Evolutionary conservation across 352 stramenopile genomes (phyloP), one percentile per base, ranked within the genome.

Genomic region (Saprolegnia parasitica): DNA sequence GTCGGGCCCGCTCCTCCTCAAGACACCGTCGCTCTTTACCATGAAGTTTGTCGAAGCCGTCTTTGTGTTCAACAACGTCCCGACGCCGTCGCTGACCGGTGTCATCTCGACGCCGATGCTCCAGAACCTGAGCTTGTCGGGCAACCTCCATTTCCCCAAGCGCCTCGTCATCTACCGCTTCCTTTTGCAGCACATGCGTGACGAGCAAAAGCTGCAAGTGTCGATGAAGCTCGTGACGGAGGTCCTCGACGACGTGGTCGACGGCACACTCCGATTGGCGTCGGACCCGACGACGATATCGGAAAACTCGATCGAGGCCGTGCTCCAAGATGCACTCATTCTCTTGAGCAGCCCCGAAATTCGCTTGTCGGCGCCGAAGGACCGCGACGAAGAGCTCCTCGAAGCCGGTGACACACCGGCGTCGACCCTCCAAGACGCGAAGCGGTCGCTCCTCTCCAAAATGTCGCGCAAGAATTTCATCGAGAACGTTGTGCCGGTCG

Each of bases 21-120:
- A 98, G 75, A 88, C 91, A 10, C 95, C 95, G 0, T 91, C 97
- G 67, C 78, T 99, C 5, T 98, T 99, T 71, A 90, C 90, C 10
- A 98, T 97, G 76, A 96, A 98, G 67, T 99, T 99, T 71, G 95
- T 99, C 61, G 96, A 98, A 66, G 91, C 97, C 67, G 78, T 99
- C 18, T 98, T 98, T 74, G 95, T 98, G 1, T 90, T 99, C 72
- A 99, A 98, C 73, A 84, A 86, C 11, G 80, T 84, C 60, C 47
- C 37, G 11, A 49, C 35, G 32, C 49, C 63, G 13, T n/a, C 32
- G 4, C 20, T 61, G 5, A 37, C 63, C 1, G 63, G 20, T 6
- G 73, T 90, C n/a, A 80, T 81, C 56, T 85, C 87, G 42, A 79
- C 79, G 1, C 76, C 88, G 55, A 77, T 77, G n/a, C 81, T 88